These are phyloP conservation scores for Hemileia vastatrix DNA, from an alignment of 1,284 basidiomycete species.

Conservation along the genomic window DNA sequence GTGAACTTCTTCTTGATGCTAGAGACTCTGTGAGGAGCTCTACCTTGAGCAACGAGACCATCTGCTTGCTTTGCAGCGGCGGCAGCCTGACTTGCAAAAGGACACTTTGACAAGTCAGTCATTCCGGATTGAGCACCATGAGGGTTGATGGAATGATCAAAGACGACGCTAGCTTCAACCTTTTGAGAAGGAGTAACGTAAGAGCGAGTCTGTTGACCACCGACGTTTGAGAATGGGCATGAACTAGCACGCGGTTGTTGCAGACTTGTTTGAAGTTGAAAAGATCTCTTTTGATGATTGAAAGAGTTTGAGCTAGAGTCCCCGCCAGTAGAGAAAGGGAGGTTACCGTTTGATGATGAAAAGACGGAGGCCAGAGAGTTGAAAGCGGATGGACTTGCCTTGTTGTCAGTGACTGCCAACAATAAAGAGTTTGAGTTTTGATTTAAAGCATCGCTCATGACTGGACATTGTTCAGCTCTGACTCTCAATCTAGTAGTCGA, in stretches of 20 bases:
- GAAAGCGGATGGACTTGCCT: slow-evolving; percentile 24
- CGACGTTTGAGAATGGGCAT: neutral
- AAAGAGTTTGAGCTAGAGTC: neutral
- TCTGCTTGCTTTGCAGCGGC: slow-evolving; percentile 26
- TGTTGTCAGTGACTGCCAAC: slow-evolving; percentile 13
- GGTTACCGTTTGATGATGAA: neutral
- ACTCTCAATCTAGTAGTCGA: slow-evolving; percentile 34
- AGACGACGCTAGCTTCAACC: slow-evolving; percentile 27
- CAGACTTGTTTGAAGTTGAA: slow-evolving; percentile 6
- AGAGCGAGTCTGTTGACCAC: slow-evolving; percentile 30
- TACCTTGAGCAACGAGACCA: slow-evolving; percentile 14
- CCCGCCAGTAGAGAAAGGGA: neutral
- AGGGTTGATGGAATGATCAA: neutral
- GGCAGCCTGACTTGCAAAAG: slow-evolving; percentile 29
- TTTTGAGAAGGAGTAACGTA: slow-evolving; percentile 36
- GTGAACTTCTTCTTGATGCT: slow-evolving; percentile 28
- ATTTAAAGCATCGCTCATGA: slow-evolving; percentile 37
- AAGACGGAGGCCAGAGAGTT: slow-evolving; percentile 24
- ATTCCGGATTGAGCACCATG: neutral
- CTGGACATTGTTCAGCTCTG: slow-evolving; percentile 40
- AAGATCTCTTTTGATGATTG: neutral
- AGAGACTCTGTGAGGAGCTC: slow-evolving; percentile 27
- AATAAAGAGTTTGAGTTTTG: slow-evolving; percentile 19
- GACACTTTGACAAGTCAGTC: slow-evolving; percentile 25
- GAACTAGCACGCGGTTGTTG: slow-evolving; percentile 12